phyloP scores from a whole-genome alignment of 495 filamentous ascomycete genomes.

The Trichoderma gamsii region DNA sequence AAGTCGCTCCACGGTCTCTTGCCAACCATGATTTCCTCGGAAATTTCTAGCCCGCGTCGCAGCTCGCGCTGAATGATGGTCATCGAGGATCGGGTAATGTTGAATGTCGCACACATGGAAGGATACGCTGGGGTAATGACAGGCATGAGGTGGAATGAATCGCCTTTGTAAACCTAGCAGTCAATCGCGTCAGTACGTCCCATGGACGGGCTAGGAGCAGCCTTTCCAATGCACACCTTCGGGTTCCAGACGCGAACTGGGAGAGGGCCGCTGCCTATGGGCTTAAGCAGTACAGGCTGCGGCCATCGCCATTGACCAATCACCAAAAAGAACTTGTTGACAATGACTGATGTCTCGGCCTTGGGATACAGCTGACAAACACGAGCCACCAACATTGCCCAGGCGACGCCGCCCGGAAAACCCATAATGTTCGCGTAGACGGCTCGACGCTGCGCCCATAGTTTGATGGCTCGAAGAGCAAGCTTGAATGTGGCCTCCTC shows the following conservation, averaged over 20 bases:
- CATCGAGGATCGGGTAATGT: conserved; percentile 81
- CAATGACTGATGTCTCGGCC: conserved; percentile 75
- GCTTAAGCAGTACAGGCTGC: conserved; percentile 79
- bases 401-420: conserved; percentile 93
- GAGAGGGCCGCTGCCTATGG: conserved; percentile 74
- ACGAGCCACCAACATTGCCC: conserved; percentile 93
- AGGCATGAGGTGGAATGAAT: conserved; percentile 86
- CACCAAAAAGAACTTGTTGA: conserved; percentile 89
- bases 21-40: conserved; percentile 71
- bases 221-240: conserved; percentile 48
- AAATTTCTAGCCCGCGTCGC: conserved; percentile 66
- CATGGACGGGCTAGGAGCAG: not conserved
- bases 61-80: conserved; percentile 76
- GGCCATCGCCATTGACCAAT: conserved; percentile 93
- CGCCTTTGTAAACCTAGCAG: conserved; percentile 66
- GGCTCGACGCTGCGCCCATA: conserved; percentile 90
- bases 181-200: conserved; percentile 28
- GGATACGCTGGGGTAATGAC: conserved; percentile 96
- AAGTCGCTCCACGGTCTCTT: conserved; percentile 76
- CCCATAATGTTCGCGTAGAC: conserved; percentile 95
- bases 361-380: conserved; percentile 97
- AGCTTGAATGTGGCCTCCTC: conserved; percentile 81
- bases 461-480: conserved; percentile 83
- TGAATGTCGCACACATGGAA: conserved; percentile 94
- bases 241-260: conserved; percentile 92